Base-by-base conservation (phyloP, 352 stramenopile genomes). In the Globisporangium apiculatum region DNA sequence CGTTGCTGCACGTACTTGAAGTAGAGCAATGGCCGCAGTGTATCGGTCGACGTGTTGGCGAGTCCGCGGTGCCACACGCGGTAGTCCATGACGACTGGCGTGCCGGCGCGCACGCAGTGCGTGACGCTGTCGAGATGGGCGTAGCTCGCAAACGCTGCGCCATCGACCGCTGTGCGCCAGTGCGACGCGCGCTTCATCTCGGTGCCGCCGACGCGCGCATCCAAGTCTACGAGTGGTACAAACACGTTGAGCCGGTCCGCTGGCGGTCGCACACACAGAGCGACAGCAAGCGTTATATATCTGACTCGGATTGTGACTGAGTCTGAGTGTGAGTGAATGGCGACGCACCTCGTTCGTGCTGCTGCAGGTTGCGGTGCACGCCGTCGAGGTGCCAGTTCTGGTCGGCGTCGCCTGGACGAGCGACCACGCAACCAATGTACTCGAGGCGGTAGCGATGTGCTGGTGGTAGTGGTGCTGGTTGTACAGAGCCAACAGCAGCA, bases 371-470 rank as follows among this genome's bases (percentile, higher is more conserved):
- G n/a, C 65, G 65, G 41, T 91, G 79, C 48, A 91, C 76, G 37
- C 81, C 81, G 61, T 91, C 81, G 17, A 91, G 67, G 57, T 91
- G 81, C 81, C 81, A 91, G 68, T 91, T 91, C 63, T 91, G 81
- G 60, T 83, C 69, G 0, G 7, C 41, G 52, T 91, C 81, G 18
- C 73, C 79, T 3, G 81, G 79, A 52, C 73, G 66, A 0, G 81
- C 77, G 1, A 91, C 55, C 14, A 91, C 81, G 49, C 81, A 91
- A 5, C 81, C 81, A 56, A 87, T 64, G 55, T 89, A 91, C 60
- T 91, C 79, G 42, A 89, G 79, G 12, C 69, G 65, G n/a, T 49
- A 49, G 12, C 42, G 42, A 47, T 11, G 10, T 3, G 42, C 11
- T 14, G 10, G 42, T 5, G 11, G 4, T 47, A 15, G 5, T 17